phyloP scores from a whole-genome alignment of 2,329 filamentous ascomycete genomes.

The Penicillium sp. region DNA sequence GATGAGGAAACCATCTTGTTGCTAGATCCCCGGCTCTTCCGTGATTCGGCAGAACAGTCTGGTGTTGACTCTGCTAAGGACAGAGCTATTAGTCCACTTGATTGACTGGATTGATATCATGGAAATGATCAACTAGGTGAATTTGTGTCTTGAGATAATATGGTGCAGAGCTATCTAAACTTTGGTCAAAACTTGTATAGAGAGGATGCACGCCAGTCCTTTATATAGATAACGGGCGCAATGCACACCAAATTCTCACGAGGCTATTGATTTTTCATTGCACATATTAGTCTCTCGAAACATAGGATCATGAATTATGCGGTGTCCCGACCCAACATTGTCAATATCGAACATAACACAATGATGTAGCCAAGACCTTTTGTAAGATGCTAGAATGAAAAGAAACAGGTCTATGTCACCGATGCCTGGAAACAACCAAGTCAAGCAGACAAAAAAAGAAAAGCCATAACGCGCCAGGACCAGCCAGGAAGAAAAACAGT shows the following conservation, averaged over 20 bases:
- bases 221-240: background rate
- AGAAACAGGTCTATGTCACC: slow-evolving; percentile 26
- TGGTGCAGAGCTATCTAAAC: background rate
- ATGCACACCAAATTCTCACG: background rate
- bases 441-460: slow-evolving; percentile 20
- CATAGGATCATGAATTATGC: slow-evolving; percentile 20
- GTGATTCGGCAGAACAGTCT: too few relatives aligned
- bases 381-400: slow-evolving; percentile 20
- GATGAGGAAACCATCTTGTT: background rate
- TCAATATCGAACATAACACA: slow-evolving; percentile 7
- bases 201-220: background rate
- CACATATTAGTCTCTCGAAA: slow-evolving; percentile 19
- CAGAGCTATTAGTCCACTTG: background rate
- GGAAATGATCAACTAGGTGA: background rate
- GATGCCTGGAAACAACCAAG: slow-evolving; percentile 15
- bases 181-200: background rate
- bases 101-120: background rate
- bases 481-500: slow-evolving; percentile 32
- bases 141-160: background rate
- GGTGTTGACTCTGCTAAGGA: background rate
- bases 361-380: slow-evolving; percentile 15
- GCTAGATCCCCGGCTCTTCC: background rate
- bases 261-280: slow-evolving; percentile 14
- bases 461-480: slow-evolving; percentile 36
- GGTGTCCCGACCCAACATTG: background rate